Conservation (phyloP, 441 rosid genomes). For the Gossypium trilobum region DNA sequence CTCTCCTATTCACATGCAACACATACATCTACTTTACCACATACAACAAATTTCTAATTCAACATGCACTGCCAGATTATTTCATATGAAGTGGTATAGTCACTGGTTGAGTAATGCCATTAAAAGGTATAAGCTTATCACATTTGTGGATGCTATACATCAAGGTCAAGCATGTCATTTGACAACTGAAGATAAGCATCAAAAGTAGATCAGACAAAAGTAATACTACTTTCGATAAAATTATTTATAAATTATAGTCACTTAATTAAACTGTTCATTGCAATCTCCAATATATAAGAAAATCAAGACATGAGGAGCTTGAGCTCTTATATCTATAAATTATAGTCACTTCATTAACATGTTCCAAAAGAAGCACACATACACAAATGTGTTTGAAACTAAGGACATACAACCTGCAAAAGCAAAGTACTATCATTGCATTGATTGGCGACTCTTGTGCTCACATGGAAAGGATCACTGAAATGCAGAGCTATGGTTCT, state of each 20-base stretch:
- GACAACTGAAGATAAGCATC: background rate
- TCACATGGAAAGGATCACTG: slow-evolving; percentile 84
- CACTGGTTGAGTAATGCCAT: background rate
- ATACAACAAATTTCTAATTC: background rate
- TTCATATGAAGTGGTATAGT: background rate
- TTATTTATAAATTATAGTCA: background rate
- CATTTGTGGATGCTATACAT: background rate
- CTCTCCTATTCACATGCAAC: background rate
- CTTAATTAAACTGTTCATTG: background rate
- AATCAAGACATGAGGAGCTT: background rate
- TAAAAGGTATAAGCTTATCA: background rate
- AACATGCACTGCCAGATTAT: background rate
- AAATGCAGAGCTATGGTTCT: slow-evolving; percentile 95
- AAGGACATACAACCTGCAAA: slow-evolving; percentile 57
- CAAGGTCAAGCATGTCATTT: background rate
- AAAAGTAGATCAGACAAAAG: background rate
- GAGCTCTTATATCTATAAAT: background rate
- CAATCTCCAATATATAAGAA: slow-evolving; percentile 5
- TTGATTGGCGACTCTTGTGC: slow-evolving; percentile 67
- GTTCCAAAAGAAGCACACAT: background rate
- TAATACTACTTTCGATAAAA: background rate
- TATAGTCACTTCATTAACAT: background rate
- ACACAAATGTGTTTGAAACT: slow-evolving; percentile 10
- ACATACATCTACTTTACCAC: background rate
- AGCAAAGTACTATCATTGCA: slow-evolving; percentile 73